Conservation (phyloP, 768 basidiomycete genomes). For the Mycena crocata region DNA sequence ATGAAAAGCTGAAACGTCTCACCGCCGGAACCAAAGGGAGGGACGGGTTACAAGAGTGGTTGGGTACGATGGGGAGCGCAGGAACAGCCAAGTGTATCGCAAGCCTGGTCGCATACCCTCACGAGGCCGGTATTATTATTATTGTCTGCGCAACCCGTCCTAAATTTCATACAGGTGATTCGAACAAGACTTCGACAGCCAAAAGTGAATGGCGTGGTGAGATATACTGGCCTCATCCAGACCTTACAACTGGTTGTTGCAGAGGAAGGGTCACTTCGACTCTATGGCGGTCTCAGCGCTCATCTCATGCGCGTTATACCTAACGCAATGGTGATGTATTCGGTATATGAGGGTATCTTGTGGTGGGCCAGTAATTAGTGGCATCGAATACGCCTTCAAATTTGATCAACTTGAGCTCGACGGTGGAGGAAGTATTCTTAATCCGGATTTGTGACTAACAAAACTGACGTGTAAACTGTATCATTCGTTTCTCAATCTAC, state of each 20-base stretch:
- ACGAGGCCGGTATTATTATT: slow-evolving; percentile 81
- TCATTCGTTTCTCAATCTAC: too few relatives aligned
- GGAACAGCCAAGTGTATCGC: slow-evolving; percentile 95
- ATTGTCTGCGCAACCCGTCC: background rate
- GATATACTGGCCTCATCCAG: slow-evolving; percentile 89
- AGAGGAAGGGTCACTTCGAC: slow-evolving; percentile 87
- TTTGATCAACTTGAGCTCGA: too few relatives aligned
- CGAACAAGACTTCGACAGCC: slow-evolving; percentile 95
- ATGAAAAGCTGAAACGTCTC: slow-evolving; percentile 89
- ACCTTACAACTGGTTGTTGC: slow-evolving; percentile 86
- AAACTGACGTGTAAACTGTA: too few relatives aligned
- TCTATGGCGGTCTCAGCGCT: slow-evolving; percentile 94
- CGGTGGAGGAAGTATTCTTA: too few relatives aligned
- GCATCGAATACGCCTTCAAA: too few relatives aligned
- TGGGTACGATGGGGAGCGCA: slow-evolving; percentile 88
- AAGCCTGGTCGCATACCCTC: slow-evolving; percentile 95
- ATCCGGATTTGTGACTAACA: too few relatives aligned
- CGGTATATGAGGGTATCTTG: slow-evolving; percentile 89
- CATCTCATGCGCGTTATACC: slow-evolving; percentile 98
- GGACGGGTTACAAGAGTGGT: slow-evolving; percentile 74
- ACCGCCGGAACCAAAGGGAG: slow-evolving; percentile 64
- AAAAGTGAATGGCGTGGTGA: slow-evolving; percentile 76
- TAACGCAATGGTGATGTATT: slow-evolving; percentile 97
- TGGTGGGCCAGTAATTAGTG: slow-evolving; percentile 57
- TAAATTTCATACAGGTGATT: slow-evolving; percentile 68